Percentiles rank a stretch among this genome's conserved stretches.
phyloP scores from a whole-genome alignment of 2,329 filamentous ascomycete genomes.

The Pseudopyricularia javanii region DNA sequence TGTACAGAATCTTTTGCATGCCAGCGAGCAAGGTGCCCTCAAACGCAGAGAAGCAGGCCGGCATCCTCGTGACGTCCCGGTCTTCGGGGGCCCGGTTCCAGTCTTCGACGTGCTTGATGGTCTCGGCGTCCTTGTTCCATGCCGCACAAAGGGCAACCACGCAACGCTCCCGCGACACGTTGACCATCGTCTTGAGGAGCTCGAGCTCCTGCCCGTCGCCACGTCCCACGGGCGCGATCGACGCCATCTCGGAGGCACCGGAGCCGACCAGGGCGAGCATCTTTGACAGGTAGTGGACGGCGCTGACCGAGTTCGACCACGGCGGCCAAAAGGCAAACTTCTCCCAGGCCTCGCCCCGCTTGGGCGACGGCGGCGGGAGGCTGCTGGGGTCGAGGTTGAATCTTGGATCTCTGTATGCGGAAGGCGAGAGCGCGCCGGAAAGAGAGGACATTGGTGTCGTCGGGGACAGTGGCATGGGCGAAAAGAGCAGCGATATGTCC shows the following conservation, averaged over 20 bases:
- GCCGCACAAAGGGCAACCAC: slow-evolving; percentile 76
- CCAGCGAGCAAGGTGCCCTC: slow-evolving; percentile 71
- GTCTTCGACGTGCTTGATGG: slow-evolving; percentile 84
- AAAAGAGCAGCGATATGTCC: slow-evolving; percentile 78
- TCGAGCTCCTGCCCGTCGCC: slow-evolving; percentile 51
- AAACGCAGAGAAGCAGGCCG: slow-evolving; percentile 71
- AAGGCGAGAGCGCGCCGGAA: slow-evolving; percentile 32
- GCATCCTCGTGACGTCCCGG: slow-evolving; percentile 84
- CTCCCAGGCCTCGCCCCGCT: slow-evolving; percentile 77
- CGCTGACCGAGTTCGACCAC: slow-evolving; percentile 80
- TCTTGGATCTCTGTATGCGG: slow-evolving; percentile 53
- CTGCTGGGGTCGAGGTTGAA: slow-evolving; percentile 73
- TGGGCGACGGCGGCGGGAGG: slow-evolving; percentile 64
- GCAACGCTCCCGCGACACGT: slow-evolving; percentile 69
- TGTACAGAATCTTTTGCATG: slow-evolving; percentile 92
- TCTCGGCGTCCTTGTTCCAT: slow-evolving; percentile 89
- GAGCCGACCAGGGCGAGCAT: slow-evolving; percentile 75
- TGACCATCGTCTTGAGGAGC: slow-evolving; percentile 62
- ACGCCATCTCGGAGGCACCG: slow-evolving; percentile 75
- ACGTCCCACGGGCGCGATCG: slow-evolving; percentile 52
- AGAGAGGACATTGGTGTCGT: slow-evolving; percentile 46
- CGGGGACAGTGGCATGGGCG: slow-evolving; percentile 61
- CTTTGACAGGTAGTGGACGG: slow-evolving; percentile 79
- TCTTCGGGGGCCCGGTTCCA: slow-evolving; percentile 78
- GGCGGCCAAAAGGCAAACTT: slow-evolving; percentile 95